Base-by-base conservation (phyloP, 305 asterid species). In the Rubia balearica region DNA sequence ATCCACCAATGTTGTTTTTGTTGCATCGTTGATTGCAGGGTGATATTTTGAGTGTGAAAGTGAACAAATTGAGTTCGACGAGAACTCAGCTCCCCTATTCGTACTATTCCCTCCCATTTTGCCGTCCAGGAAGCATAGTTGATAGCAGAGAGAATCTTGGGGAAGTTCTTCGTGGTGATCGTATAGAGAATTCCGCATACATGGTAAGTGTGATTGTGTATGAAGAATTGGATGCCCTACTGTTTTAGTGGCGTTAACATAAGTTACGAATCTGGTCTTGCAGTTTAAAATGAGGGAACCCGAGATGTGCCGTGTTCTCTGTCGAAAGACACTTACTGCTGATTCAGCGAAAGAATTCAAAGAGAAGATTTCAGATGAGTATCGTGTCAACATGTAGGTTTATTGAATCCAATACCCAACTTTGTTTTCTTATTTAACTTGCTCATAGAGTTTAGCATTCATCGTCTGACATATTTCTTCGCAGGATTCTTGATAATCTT, bases 211-310 rank as follows among this genome's bases (percentile, higher is more conserved):
- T 53, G 68, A 67, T 38, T 70, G 36, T 61, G 17, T 72, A 71
- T 61, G 40, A 74, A 66, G 74, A 73, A 40, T 46, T 24, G 57
- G 8, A 62, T 53, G 38, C 69, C 36, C 73, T 36, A 61, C 65
- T 19, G 48, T 62, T 65, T 36, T 67, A 60, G 65, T 41, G 33
- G 59, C 57, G 61, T 77, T 75, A 68, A 76, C 78, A 7, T 74
- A 51, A 68, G 56, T 61, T 71, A 41, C 11, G 45, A 66, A 67
- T 57, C 62, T 79, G 73, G 19, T 78, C 51, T 63, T 75, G 67
- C 88, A 87, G 96, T 89, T 89, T 75, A 83, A 82, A 83, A 90
- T 90, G 97, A 86, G 96, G 87, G 95, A 90, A 70, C 92, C 94
- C 11, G 86, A 85, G 78, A 76, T 83, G 83, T 90, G 97, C 85